Percentiles rank a stretch among this genome's conserved stretches.
Conservation (phyloP, 257 asterid genomes). For the Cynanchum wilfordii region DNA sequence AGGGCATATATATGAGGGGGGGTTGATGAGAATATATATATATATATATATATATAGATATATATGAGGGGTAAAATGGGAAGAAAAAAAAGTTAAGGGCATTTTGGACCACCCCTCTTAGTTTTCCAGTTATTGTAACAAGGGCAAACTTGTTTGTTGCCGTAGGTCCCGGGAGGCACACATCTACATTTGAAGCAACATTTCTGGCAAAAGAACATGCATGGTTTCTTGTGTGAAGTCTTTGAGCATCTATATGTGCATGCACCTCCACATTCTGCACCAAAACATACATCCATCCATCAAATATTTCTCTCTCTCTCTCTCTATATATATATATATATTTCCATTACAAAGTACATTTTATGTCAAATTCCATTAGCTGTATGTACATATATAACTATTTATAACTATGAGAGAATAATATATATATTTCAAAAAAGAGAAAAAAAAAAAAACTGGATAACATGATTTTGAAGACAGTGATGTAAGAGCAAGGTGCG, state of each 20-base stretch:
- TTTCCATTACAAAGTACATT: neutral
- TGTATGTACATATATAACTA: neutral
- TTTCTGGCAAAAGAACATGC: constrained; percentile 61
- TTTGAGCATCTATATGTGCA: constrained; percentile 52
- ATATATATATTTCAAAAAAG: neutral
- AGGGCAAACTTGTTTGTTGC: constrained; percentile 66
- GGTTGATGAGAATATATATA: neutral
- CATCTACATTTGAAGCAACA: constrained; percentile 60
- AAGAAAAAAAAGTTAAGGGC: constrained; percentile 27
- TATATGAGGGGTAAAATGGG: neutral
- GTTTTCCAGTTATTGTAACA: constrained; percentile 80
- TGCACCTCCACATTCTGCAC: constrained; percentile 48
- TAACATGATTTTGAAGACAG: neutral
- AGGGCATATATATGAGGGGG: too few relatives aligned
- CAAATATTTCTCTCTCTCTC: too few relatives aligned
- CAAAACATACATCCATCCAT: too few relatives aligned
- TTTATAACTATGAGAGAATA: neutral
- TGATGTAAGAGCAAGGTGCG: neutral
- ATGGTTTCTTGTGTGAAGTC: constrained; percentile 63
- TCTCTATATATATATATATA: too few relatives aligned
- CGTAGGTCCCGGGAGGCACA: constrained; percentile 66
- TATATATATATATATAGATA: too few relatives aligned
- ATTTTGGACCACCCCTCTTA: constrained; percentile 61
- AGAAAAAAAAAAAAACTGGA: neutral
- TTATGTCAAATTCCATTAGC: neutral